Evolutionary conservation across 176 grass and related monocot species (phyloP).

Genomic region (Cymbopogon citratus): DNA sequence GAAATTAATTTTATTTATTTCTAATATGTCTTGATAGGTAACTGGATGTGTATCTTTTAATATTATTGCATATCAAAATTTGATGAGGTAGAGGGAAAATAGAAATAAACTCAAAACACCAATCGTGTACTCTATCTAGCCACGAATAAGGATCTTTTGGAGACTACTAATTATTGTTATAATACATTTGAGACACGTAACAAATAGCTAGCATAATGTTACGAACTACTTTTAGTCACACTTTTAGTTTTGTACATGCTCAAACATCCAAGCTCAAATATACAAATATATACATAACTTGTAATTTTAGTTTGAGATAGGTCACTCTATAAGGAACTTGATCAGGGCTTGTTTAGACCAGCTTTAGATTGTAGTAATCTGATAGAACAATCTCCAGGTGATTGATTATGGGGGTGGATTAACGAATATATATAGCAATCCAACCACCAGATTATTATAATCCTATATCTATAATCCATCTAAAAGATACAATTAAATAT

Average conservation of each 20-base stretch:
- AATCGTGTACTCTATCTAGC: background rate
- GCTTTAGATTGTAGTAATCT: too few species aligned
- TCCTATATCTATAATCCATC: too few species aligned
- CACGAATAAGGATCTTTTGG: background rate
- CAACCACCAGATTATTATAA: too few species aligned
- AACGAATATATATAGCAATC: too few species aligned
- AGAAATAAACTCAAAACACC: background rate
- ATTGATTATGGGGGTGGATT: too few species aligned
- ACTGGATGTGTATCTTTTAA: background rate
- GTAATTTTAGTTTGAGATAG: too few species aligned
- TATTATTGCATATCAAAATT: background rate
- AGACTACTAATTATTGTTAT: background rate
- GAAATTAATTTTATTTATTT: background rate
- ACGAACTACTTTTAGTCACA: background rate
- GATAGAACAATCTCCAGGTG: too few species aligned
- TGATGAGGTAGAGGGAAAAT: background rate
- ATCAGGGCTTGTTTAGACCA: too few species aligned
- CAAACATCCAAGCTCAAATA: background rate
- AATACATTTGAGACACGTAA: background rate
- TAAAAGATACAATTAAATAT: too few species aligned
- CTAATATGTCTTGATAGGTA: background rate
- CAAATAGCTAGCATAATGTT: background rate
- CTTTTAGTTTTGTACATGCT: background rate
- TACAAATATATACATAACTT: background rate
- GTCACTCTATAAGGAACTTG: too few species aligned